Evolutionary conservation across 2,329 filamentous ascomycete genomes (phyloP), one percentile per base, ranked within the genome.

Genomic region (Exophiala aquamarina): DNA sequence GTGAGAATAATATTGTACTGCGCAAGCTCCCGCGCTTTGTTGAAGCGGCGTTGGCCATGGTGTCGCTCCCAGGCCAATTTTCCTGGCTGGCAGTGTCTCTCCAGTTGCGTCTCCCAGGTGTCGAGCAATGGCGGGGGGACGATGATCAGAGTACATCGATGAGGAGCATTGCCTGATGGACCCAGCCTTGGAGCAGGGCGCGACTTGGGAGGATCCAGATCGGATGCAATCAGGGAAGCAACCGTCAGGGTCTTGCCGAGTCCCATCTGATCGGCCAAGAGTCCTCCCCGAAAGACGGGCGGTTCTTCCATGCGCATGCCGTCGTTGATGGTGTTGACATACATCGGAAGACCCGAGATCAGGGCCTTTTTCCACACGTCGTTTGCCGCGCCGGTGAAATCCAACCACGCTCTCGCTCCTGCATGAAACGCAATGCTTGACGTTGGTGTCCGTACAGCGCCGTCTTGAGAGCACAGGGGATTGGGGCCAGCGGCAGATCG

Each of bases 261-360:
- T 1, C 73, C 73, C 73, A 75, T 76, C 0, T 66, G 62, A 47
- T 75, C 73, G 1, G 71, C 72, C 15, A 75, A 58, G n/a, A 75
- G 69, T 1, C 73, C 73, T 0, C 73, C 73, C 7, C 58, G 59
- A 13, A 72, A 72, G 0, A 58, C 29, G 2, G 59, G 49, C 0
- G 71, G 71, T 8, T 31, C 28, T 31, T 31, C 28, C 28, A 31
- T 31, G 28, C 28, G n/a, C 28, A 31, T n/a, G n/a, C n/a, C 28
- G 28, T 31, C 9, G 28, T 31, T 31, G 28, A 31, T 31, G 28
- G 28, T 31, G 28, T 31, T 31, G 28, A 31, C 28, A 31, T 31
- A 31, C 28, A 31, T 31, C 28, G 28, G 28, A 31, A 31, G 9
- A 31, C 28, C 28, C 28, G 28, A 31, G 9, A 31, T 31, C 28